Conservation (phyloP, 139 green algal species). For the Eudorina sp. region DNA sequence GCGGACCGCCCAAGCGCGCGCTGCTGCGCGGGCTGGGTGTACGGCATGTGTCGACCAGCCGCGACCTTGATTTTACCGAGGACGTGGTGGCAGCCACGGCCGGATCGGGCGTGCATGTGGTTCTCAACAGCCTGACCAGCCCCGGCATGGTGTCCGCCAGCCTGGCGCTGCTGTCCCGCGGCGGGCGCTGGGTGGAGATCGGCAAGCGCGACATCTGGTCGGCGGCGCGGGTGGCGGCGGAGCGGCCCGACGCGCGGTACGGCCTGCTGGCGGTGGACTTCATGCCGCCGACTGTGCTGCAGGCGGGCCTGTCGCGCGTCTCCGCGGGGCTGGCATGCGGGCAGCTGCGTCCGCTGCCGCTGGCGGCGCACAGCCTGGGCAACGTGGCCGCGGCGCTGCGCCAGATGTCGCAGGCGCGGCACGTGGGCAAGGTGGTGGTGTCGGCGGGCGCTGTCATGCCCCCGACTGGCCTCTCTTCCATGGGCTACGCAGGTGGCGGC, state of each 20-base stretch:
- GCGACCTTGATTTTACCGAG: slow-evolving; percentile 57
- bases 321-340: slow-evolving; percentile 56
- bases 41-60: slow-evolving; percentile 50
- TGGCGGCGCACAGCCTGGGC: slow-evolving; percentile 52
- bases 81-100: neutral
- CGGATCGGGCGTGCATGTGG: slow-evolving; percentile 65
- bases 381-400: slow-evolving; percentile 72
- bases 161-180: slow-evolving; percentile 66
- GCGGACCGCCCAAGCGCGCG: slow-evolving; percentile 79
- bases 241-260: slow-evolving; percentile 86
- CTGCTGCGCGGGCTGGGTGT: slow-evolving; percentile 74
- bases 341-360: slow-evolving; percentile 55
- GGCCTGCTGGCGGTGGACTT: slow-evolving; percentile 89
- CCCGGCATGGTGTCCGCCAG: slow-evolving; percentile 79
- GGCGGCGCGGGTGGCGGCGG: slow-evolving; percentile 62
- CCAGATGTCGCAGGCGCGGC: slow-evolving; percentile 87
- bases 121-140: slow-evolving; percentile 88
- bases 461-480: neutral
- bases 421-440: slow-evolving; percentile 91
- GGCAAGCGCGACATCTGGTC: slow-evolving; percentile 92
- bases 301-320: slow-evolving; percentile 50
- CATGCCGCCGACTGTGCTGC: slow-evolving; percentile 72
- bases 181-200: slow-evolving; percentile 88
- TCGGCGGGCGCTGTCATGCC: neutral
- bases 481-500: neutral